Base-by-base conservation (phyloP, 2,329 filamentous ascomycete genomes). In the Mycosphaerella sp. region DNA sequence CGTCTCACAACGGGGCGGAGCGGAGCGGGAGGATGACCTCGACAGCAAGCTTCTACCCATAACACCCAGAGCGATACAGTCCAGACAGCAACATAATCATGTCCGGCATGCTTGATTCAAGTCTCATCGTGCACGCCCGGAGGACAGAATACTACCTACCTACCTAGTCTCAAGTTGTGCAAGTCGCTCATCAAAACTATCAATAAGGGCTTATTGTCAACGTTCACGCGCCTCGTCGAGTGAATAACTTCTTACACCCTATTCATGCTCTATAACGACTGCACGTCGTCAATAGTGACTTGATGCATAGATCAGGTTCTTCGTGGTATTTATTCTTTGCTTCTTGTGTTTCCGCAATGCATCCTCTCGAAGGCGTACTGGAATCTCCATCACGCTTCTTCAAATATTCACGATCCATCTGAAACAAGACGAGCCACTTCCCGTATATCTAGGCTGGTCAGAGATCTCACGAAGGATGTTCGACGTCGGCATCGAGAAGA, bases 401-500 rank as follows among this genome's bases (percentile, higher is more conserved):
- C 6, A 38, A 9, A 38, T n/a, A 38, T 10, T 11, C 34, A 11
- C 34, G 34, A 38, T 29, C 26, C 3, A 38, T 9, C 34, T 12
- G 34, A 38, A 11, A 38, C 34, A n/a, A 38, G 4, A 38, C 34
- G 34, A 29, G 6, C 26, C 5, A 29, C 26, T 4, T 4, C 26
- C 26, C 26, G 26, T 29, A 1, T 29, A 29, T 29, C 26, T 29
- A 6, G 26, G 26, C 34, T 38, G 34, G 34, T 4, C 34, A 38
- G 12, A 29, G 26, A n/a, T 29, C 26, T 29, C 26, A 29, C 26
- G 26, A 29, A 29, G 26, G 26, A 55, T 55, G 53, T 51, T 29
- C 39, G 21, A 32, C 47, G 48, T 47, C 9, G 48, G 47, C 26
- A 43, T 55, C 38, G 48, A 55, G 34, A 55, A 55, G 44, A 42